A percentile compares a stretch with the other conserved stretches of the same genome.
Conservation (phyloP, 495 filamentous ascomycete species). For the Chaetomium cochliodes region DNA sequence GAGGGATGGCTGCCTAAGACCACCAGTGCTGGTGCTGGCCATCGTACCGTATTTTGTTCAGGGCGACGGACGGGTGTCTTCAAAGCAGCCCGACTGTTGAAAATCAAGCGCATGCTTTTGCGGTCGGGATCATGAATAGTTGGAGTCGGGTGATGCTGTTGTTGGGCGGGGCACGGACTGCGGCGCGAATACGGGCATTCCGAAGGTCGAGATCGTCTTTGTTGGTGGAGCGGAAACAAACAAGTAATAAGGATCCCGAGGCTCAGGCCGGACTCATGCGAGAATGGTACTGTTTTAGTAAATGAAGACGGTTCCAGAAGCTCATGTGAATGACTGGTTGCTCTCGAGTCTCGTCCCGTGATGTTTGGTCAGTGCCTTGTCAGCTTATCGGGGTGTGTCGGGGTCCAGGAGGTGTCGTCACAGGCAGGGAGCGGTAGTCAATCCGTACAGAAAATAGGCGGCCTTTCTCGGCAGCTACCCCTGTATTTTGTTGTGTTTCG, state of each 20-base stretch:
- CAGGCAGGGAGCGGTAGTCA: not conserved
- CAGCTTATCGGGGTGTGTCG: not conserved
- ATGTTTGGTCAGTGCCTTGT: not conserved
- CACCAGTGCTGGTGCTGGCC: constrained; percentile 30
- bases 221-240: not conserved
- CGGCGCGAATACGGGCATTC: constrained; percentile 4
- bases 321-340: not conserved
- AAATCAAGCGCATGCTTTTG: constrained; percentile 23
- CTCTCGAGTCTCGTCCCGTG: not conserved
- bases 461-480: not conserved
- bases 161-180: constrained; percentile 2
- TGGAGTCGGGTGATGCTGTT: not conserved
- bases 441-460: not conserved
- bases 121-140: not conserved
- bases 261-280: not conserved
- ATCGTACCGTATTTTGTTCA: constrained; percentile 18
- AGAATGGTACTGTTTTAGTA: not conserved
- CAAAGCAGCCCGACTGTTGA: constrained; percentile 1
- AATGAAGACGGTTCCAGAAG: too few relatives aligned
- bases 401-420: constrained; percentile 11
- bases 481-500: not conserved
- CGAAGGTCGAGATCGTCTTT: not conserved
- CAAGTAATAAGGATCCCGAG: not conserved
- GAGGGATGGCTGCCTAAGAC: constrained; percentile 23
- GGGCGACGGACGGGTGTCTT: constrained; percentile 1